Percentiles rank a stretch among this genome's conserved stretches.
phyloP scores from a whole-genome alignment of 139 green algal genomes.

The Closterium sp. region DNA sequence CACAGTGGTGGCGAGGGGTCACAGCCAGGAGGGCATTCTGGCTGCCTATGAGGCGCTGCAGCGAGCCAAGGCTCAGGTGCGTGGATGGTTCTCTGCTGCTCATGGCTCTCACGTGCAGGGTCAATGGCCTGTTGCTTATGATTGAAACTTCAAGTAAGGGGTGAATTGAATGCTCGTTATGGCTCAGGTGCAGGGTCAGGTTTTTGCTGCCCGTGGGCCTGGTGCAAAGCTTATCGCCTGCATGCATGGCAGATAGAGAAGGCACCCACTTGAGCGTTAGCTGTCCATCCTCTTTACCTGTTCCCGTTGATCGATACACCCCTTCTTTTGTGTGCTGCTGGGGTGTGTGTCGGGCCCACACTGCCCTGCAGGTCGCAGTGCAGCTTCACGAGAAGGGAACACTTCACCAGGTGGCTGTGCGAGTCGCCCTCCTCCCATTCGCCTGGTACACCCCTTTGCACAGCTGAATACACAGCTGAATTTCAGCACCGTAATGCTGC shows the following conservation, averaged over 20 bases:
- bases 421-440: not conserved
- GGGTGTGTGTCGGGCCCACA: not conserved
- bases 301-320: not conserved
- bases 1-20: not conserved
- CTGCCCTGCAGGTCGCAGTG: not conserved
- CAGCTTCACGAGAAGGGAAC: not conserved
- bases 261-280: too few relatives aligned
- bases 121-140: not conserved
- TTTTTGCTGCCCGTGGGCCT: too few relatives aligned
- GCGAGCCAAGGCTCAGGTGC: not conserved
- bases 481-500: too few relatives aligned
- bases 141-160: too few relatives aligned
- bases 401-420: not conserved
- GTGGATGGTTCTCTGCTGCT: too few relatives aligned
- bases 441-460: not conserved
- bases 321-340: not conserved
- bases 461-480: not conserved
- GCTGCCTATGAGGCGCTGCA: not conserved
- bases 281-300: too few relatives aligned
- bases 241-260: too few relatives aligned
- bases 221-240: too few relatives aligned
- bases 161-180: too few relatives aligned
- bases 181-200: too few relatives aligned
- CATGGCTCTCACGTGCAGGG: too few relatives aligned
- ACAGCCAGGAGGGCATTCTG: not conserved